Percentiles rank a stretch among this genome's conserved stretches.
Conservation (phyloP, 805 yeast genomes). For the Candida krabiensis region DNA sequence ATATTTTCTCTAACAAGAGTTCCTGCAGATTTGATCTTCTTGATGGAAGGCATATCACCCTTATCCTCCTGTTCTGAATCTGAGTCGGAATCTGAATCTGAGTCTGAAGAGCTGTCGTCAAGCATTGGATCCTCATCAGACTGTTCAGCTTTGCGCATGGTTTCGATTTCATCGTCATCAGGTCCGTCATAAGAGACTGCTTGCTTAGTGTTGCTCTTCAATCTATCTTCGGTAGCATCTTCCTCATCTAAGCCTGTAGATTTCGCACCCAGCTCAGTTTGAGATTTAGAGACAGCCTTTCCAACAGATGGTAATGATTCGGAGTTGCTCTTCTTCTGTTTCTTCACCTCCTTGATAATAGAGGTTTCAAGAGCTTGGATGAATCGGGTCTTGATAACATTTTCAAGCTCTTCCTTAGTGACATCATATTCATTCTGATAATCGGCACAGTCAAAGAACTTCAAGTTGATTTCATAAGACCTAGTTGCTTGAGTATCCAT, state of each 20-base stretch:
- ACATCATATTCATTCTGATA: constrained; percentile 89
- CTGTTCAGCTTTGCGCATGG: constrained; percentile 80
- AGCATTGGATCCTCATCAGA: constrained; percentile 63
- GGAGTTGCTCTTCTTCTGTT: constrained; percentile 58
- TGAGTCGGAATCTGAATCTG: constrained; percentile 42
- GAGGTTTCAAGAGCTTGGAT: constrained; percentile 68
- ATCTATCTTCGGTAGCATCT: constrained; percentile 64
- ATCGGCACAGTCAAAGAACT: constrained; percentile 73
- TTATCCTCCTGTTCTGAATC: constrained; percentile 41
- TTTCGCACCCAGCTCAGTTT: constrained; percentile 41
- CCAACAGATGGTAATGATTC: constrained; percentile 65
- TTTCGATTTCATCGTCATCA: constrained; percentile 92
- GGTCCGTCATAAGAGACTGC: constrained; percentile 92
- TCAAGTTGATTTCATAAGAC: constrained; percentile 71
- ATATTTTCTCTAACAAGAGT: constrained; percentile 32
- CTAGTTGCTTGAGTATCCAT: constrained; percentile 51
- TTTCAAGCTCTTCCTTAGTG: constrained; percentile 72
- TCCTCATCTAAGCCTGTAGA: constrained; percentile 40
- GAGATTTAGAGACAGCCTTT: constrained; percentile 63
- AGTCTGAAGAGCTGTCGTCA: constrained; percentile 37
- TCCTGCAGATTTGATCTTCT: constrained; percentile 8
- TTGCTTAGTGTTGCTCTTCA: constrained; percentile 68
- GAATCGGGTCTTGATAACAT: constrained; percentile 63
- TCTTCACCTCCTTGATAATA: constrained; percentile 77
- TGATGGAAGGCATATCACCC: constrained; percentile 16